Evolutionary conservation across 1,284 basidiomycete genomes (phyloP).

Genomic region (Malassezia globosa): DNA sequence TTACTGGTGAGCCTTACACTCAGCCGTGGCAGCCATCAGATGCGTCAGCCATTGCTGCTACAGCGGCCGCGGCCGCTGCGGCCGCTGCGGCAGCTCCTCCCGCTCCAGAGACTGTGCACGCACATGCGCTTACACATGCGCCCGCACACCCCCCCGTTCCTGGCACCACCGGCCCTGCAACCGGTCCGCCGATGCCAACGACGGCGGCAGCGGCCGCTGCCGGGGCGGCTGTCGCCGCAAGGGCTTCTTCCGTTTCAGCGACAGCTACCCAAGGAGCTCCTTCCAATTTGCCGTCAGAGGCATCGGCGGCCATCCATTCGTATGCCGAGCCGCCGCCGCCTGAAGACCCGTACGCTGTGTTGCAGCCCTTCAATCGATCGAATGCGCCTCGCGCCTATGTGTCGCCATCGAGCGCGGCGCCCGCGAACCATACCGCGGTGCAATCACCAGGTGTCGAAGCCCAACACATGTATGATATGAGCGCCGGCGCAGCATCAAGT

Average conservation of each 20-base stretch:
- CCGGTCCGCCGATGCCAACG: too few relatives aligned
- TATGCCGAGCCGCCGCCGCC: neutral
- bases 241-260: too few relatives aligned
- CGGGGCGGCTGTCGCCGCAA: too few relatives aligned
- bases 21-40: conserved; percentile 46
- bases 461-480: conserved; percentile 1
- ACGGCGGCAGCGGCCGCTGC: too few relatives aligned
- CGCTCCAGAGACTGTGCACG: neutral
- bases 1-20: conserved; percentile 81
- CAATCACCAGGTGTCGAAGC: neutral
- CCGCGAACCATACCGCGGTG: neutral
- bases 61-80: conserved; percentile 20
- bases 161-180: too few relatives aligned
- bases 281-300: too few relatives aligned
- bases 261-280: too few relatives aligned
- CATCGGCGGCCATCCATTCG: too few relatives aligned
- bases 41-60: conserved; percentile 2
- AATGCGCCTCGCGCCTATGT: neutral
- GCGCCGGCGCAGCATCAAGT: too few relatives aligned
- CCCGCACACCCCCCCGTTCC: too few relatives aligned
- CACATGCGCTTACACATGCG: neutral
- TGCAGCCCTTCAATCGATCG: neutral
- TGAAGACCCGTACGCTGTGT: conserved; percentile 5
- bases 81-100: conserved; percentile 17
- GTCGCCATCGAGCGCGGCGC: neutral